A percentile compares a stretch with the other conserved stretches of the same genome.
Conservation (phyloP, 2,329 filamentous ascomycete species). For the Myriangium duriaei region DNA sequence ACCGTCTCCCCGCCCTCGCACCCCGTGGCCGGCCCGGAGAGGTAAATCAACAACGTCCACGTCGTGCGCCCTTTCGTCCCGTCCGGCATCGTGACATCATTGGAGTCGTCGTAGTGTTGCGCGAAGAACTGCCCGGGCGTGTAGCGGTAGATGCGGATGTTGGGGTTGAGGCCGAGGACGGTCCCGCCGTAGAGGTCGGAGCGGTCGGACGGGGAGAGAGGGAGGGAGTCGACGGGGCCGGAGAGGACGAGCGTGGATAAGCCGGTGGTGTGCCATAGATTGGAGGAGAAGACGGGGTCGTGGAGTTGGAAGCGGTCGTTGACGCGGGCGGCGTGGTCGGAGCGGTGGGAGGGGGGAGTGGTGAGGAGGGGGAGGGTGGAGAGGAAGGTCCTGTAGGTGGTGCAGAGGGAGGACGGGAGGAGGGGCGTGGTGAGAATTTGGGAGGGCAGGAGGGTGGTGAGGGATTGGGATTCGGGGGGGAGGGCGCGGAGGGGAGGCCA, state of each 20-base stretch:
- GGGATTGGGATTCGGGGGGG: slow-evolving; percentile 50
- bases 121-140: slow-evolving; percentile 80
- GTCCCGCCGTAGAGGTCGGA: slow-evolving; percentile 59
- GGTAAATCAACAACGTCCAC: slow-evolving; percentile 82
- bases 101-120: slow-evolving; percentile 86
- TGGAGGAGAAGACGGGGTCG: slow-evolving; percentile 60
- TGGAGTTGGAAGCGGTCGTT: slow-evolving; percentile 83
- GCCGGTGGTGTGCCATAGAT: slow-evolving; percentile 66
- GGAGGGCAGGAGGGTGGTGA: slow-evolving; percentile 44
- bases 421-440: slow-evolving; percentile 66
- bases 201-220: slow-evolving; percentile 20
- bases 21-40: slow-evolving; percentile 61
- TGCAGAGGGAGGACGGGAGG: slow-evolving; percentile 63
- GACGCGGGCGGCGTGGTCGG: slow-evolving; percentile 68
- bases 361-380: slow-evolving; percentile 58
- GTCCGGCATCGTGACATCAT: slow-evolving; percentile 45
- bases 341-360: slow-evolving; percentile 66
- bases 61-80: slow-evolving; percentile 57
- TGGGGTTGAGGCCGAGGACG: slow-evolving; percentile 71
- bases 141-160: slow-evolving; percentile 84
- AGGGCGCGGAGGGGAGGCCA: slow-evolving; percentile 62
- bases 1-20: slow-evolving; percentile 82
- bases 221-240: slow-evolving; percentile 22
- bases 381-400: slow-evolving; percentile 63
- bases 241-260: slow-evolving; percentile 47